Base-by-base conservation (phyloP, 2,329 filamentous ascomycete genomes). In the Arthrocladium fulminans region DNA sequence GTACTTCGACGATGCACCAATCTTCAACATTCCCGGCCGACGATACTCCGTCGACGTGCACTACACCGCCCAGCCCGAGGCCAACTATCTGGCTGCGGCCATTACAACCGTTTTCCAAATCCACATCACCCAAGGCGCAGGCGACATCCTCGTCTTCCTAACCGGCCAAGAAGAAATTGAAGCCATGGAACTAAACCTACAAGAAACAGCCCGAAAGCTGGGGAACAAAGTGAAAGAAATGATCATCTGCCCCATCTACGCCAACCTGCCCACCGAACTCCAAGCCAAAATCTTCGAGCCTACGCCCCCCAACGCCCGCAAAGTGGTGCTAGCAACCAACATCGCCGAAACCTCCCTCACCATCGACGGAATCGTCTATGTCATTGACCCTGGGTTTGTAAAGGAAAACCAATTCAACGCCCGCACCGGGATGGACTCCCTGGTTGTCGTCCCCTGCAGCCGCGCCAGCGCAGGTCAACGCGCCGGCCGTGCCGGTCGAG, bases 101-200 rank as follows among this genome's bases (percentile, higher is more conserved):
- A 87, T 97, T 53, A 94, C 88, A 0, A 97, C 90, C 0, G 81
- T 94, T 3, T 95, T 97, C 59, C 90, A 97, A 62, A 95, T 97
- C 34, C 92, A 98, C 60, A 84, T 89, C 0, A 86, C 83, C 0
- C 87, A 94, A 61, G 83, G 81, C 0, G 13, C 51, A n/a, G 92
- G 92, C 10, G 92, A 96, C 59, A 94, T 98, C 15, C 69, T 98
- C 3, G 87, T 97, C 2, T 98, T 98, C 65, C 70, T 98, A 29
- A 96, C 90, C 0, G 92, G 92, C 34, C 88, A 97, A 62, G 92
- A 97, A 59, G 92, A 98, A 61, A 98, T 98, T 46, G 88, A 95
- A 59, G 80, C 85, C 1, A 88, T 87, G 0, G 86, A 92, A 60
- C 80, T 84, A 57, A 86, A 88, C 56, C 77, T 98, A 15, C 77